phyloP scores from a whole-genome alignment of 1,284 basidiomycete genomes.

The Paramarasmius palmivorus region DNA sequence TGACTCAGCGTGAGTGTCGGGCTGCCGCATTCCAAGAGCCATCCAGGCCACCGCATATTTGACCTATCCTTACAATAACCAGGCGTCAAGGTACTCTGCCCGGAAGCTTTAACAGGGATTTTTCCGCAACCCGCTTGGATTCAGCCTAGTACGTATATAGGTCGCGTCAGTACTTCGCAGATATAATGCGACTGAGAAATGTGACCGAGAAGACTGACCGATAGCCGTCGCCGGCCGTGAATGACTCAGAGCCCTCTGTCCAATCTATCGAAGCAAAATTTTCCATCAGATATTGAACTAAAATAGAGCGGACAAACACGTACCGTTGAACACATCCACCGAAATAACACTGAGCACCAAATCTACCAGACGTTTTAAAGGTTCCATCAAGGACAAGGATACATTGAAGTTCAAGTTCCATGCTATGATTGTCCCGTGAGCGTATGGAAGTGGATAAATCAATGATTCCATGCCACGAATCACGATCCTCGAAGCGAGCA shows the following conservation, averaged over 20 bases:
- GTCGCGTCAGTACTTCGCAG: no score
- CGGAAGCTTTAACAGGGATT: slow-evolving; percentile 18
- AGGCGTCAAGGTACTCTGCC: slow-evolving; percentile 15
- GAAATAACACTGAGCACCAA: slow-evolving; percentile 25
- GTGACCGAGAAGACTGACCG: slow-evolving; percentile 5
- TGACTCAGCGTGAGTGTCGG: no score
- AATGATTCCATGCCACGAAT: slow-evolving; percentile 30
- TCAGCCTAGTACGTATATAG: slow-evolving; percentile 14
- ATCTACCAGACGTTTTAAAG: slow-evolving; percentile 23
- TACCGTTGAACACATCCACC: slow-evolving; percentile 24
- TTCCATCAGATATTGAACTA: no score
- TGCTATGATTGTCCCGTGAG: slow-evolving; percentile 11
- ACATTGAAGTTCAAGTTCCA: slow-evolving; percentile 30
- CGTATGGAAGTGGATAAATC: slow-evolving; percentile 18
- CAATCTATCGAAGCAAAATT: slow-evolving; percentile 1
- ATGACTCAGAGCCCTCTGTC: slow-evolving; percentile 12
- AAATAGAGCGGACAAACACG: slow-evolving; percentile 3
- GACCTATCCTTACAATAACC: slow-evolving; percentile 23
- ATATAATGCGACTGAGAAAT: background rate
- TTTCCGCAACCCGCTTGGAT: slow-evolving; percentile 28
- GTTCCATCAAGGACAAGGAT: slow-evolving; percentile 24
- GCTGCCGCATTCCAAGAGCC: slow-evolving; percentile 9
- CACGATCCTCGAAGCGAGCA: slow-evolving; percentile 27
- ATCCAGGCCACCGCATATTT: slow-evolving; percentile 18
- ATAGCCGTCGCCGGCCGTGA: slow-evolving; percentile 19